Evolutionary conservation across 768 basidiomycete genomes (phyloP).

Genomic region (Leccinum variicolor): DNA sequence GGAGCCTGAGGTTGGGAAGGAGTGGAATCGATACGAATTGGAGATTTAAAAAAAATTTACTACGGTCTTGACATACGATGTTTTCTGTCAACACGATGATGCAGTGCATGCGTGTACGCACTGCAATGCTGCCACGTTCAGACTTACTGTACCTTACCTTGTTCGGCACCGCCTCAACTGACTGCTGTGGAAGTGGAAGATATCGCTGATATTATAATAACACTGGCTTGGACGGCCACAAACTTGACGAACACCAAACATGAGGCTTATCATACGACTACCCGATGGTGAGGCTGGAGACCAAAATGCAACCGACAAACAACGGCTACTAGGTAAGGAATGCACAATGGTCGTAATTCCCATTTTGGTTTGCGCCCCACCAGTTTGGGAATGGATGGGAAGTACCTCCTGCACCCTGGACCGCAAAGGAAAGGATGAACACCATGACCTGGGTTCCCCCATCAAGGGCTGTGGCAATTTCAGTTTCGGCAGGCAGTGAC

Average conservation of each 20-base stretch:
- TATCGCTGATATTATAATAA: conserved; percentile 8
- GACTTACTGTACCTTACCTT: background rate
- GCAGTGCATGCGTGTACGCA: background rate
- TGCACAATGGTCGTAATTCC: conserved; percentile 34
- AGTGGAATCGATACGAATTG: background rate
- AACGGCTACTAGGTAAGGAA: conserved; percentile 13
- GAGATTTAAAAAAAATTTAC: background rate
- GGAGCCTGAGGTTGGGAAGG: background rate
- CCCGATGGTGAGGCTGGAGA: background rate
- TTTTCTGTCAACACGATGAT: background rate
- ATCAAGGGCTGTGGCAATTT: conserved; percentile 29
- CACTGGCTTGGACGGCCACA: background rate
- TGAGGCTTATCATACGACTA: background rate
- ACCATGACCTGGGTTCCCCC: conserved; percentile 50
- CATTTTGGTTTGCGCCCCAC: conserved; percentile 58
- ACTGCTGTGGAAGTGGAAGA: background rate
- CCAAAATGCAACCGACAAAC: background rate
- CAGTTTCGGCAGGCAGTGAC: background rate
- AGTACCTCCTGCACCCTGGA: conserved; percentile 49
- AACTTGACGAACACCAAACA: background rate
- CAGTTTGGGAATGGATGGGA: conserved; percentile 50
- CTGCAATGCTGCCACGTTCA: no score
- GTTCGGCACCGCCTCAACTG: background rate
- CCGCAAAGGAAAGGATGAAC: conserved; percentile 48
- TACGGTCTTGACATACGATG: background rate